Conservation (phyloP, 495 filamentous ascomycete species). For the Podospora pseudopauciseta region DNA sequence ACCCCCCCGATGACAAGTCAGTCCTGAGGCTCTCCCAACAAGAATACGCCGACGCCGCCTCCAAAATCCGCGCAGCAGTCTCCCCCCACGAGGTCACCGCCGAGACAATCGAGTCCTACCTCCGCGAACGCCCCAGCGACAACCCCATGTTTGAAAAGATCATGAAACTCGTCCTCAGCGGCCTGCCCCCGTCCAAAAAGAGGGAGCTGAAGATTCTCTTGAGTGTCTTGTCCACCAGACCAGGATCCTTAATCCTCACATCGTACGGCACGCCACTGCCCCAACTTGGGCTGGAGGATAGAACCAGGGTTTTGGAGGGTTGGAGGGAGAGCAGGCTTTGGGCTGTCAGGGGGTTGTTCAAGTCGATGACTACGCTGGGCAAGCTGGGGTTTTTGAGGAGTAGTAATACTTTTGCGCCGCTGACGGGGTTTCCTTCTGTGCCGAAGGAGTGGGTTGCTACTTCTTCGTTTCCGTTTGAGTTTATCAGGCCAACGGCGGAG, state of each 20-base stretch:
- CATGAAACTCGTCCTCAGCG: constrained; percentile 25
- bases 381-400: constrained; percentile 58
- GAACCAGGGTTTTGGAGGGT: constrained; percentile 56
- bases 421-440: constrained; percentile 61
- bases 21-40: constrained; percentile 8
- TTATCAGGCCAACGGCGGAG: constrained; percentile 48
- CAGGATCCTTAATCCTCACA: constrained; percentile 64
- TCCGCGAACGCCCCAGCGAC: constrained; percentile 29
- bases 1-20: not conserved
- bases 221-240: constrained; percentile 50
- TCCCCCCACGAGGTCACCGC: constrained; percentile 11
- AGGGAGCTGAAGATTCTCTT: constrained; percentile 29
- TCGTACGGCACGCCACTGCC: constrained; percentile 60
- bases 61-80: constrained; percentile 12
- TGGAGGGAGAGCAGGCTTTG: constrained; percentile 59
- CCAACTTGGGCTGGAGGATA: constrained; percentile 56
- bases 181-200: constrained; percentile 27
- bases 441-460: constrained; percentile 59
- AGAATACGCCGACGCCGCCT: constrained; percentile 14
- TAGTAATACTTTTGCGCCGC: constrained; percentile 52
- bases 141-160: constrained; percentile 28
- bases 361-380: constrained; percentile 52
- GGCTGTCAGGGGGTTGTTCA: constrained; percentile 55
- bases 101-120: constrained; percentile 36
- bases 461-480: constrained; percentile 43